Evolutionary conservation across 306 rosid genomes (phyloP).

Genomic region (Cicer pinnatifidum): DNA sequence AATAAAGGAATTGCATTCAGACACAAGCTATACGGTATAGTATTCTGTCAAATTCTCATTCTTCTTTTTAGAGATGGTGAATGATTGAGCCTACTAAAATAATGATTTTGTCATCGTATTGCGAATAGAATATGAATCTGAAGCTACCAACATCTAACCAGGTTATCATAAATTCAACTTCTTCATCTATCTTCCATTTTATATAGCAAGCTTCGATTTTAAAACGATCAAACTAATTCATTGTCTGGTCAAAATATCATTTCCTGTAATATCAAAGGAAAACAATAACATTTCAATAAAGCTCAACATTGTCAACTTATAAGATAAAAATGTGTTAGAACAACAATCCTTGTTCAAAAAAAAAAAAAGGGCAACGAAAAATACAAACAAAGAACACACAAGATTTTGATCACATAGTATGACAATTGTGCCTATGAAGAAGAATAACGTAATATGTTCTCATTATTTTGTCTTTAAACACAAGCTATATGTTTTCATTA

Average conservation of each 20-base stretch:
- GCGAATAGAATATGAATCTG: constrained; percentile 46
- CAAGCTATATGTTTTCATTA: too few relatives aligned
- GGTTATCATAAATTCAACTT: constrained; percentile 36
- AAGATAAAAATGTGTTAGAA: background rate
- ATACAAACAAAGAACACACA: too few relatives aligned
- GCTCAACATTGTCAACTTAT: background rate
- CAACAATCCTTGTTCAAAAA: too few relatives aligned
- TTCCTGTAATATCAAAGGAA: constrained; percentile 46
- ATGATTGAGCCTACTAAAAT: background rate
- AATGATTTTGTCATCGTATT: constrained; percentile 23
- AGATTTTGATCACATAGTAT: too few relatives aligned
- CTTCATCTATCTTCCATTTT: constrained; percentile 42
- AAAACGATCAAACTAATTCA: constrained; percentile 43
- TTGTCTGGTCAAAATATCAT: constrained; percentile 50
- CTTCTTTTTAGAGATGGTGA: constrained; percentile 11
- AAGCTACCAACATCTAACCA: constrained; percentile 44
- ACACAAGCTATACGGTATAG: constrained; percentile 17
- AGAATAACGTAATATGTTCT: too few relatives aligned
- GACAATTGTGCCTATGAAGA: too few relatives aligned
- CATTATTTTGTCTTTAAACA: too few relatives aligned
- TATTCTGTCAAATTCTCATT: constrained; percentile 31
- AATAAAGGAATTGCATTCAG: constrained; percentile 34
- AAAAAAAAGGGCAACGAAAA: too few relatives aligned
- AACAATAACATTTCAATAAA: constrained; percentile 11
- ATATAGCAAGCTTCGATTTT: constrained; percentile 50